These are phyloP conservation scores for Yamadazyma triangularis DNA, from an alignment of 1,139 yeast species.

Conservation along the genomic window DNA sequence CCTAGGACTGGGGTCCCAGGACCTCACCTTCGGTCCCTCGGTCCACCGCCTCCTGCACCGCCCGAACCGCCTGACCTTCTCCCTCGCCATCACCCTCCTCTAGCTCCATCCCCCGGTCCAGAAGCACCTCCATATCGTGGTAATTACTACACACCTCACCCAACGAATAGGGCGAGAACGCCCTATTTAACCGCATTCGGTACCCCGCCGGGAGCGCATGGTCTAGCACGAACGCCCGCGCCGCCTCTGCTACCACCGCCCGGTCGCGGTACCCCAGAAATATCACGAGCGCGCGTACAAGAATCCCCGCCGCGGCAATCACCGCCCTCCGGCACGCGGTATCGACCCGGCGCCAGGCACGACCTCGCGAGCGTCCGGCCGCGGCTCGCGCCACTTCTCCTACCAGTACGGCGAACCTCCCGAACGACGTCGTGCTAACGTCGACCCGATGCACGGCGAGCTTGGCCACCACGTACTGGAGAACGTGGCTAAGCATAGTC, in stretches of 20 bases:
- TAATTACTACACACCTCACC: background rate
- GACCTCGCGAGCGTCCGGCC: no score
- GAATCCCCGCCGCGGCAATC: no score
- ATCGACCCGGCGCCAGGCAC: slow-evolving; percentile 7
- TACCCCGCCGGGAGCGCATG: slow-evolving; percentile 1
- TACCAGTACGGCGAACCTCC: slow-evolving; percentile 19
- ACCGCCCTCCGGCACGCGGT: no score
- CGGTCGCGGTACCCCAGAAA: slow-evolving; percentile 36
- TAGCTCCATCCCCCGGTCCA: background rate
- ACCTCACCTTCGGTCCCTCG: no score
- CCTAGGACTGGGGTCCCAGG: no score
- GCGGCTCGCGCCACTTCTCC: slow-evolving; percentile 17
- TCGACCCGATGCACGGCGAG: slow-evolving; percentile 17
- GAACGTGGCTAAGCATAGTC: no score
- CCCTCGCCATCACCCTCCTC: background rate
- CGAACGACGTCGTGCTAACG: slow-evolving; percentile 14
- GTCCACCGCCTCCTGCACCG: background rate
- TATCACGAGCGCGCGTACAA: slow-evolving; percentile 19
- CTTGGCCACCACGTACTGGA: slow-evolving; percentile 18
- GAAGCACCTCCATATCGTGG: background rate
- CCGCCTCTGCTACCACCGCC: slow-evolving; percentile 10
- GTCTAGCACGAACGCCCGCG: slow-evolving; percentile 9
- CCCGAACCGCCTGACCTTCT: background rate
- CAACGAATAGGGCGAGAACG: no score
- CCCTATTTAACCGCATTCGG: background rate